A percentile compares a stretch with the other conserved stretches of the same genome.
Evolutionary conservation across 345 rosid genomes (phyloP).

Genomic region (Rhizophora mangle): DNA sequence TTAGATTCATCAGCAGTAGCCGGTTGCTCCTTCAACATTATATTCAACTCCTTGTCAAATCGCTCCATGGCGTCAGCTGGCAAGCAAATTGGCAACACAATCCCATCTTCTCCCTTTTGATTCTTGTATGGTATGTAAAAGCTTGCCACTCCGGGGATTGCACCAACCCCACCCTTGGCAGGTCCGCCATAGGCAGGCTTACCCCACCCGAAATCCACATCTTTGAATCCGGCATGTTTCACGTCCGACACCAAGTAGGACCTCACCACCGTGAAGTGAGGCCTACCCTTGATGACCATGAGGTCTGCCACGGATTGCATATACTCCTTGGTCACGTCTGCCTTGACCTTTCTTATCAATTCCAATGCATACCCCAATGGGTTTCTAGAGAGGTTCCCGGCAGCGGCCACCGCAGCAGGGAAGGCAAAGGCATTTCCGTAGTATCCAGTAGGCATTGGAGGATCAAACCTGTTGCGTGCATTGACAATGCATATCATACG

Average conservation of each 20-base stretch:
- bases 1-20: background rate
- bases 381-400: conserved; percentile 6
- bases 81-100: conserved; percentile 18
- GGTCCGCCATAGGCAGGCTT: conserved; percentile 20
- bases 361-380: conserved; percentile 38
- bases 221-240: background rate
- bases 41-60: conserved; percentile 12
- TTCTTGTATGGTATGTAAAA: conserved; percentile 7
- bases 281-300: conserved; percentile 18
- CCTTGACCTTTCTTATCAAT: conserved; percentile 30
- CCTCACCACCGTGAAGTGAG: background rate
- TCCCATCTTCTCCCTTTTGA: conserved; percentile 20
- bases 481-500: conserved; percentile 7
- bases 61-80: conserved; percentile 19
- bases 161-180: conserved; percentile 11
- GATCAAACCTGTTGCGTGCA: background rate
- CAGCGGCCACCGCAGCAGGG: conserved; percentile 26
- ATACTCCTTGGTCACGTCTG: conserved; percentile 21
- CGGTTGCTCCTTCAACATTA: conserved; percentile 1
- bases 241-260: conserved; percentile 5
- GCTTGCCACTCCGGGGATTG: background rate
- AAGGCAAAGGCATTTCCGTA: conserved; percentile 41
- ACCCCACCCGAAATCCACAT: conserved; percentile 33
- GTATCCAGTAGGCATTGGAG: conserved; percentile 24
- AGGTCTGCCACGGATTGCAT: conserved; percentile 19